Base-by-base conservation (phyloP, 176 grass and related monocot genomes). In the Aechmea fasciata region DNA sequence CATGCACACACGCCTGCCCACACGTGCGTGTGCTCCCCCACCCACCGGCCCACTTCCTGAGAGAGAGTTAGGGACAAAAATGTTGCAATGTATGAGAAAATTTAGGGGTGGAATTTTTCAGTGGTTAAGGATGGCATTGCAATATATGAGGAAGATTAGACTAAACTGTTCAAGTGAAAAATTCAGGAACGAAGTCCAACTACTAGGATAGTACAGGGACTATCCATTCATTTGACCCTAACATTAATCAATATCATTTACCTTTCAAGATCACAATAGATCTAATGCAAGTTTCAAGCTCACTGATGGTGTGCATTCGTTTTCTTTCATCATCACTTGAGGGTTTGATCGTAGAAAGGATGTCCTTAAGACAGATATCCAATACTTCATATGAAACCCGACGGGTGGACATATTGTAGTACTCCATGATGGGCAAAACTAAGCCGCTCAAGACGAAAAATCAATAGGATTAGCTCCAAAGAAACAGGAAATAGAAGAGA, bases 291-390 rank as follows among this genome's bases (percentile, higher is more conserved):
- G 48, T 65, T 73, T 72, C 77, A 52, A 88, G 78, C 83, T 91
- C 80, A 73, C 71, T 19, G 74, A 96, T 88, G 53, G 77, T 63
- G 63, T 57, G 83, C 70, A 84, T 12, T 10, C 91, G 71, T 62
- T 50, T 77, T 14, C 23, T 62, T 71, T 14, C 59, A 73, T 96
- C 91, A 79, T 70, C 64, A 52, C 87, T 74, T 33, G 6, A 76
- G 13, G 88, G 91, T 75, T 91, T 91, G 67, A 96, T 91, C 52
- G 57, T 51, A 63, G 80, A 67, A 22, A 96, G 85, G 57, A 96
- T 85, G 49, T 88, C 85, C 69, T 77, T 78, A 55, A 91, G 62
- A 66, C 82, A 88, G 50, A 66, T 59, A 13, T 75, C 63, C 51
- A 86, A 72, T 52, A 91, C 64, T 65, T 41, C 33, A 41, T 41